Evolutionary conservation across 345 rosid species (phyloP), one percentile per base, ranked within the genome.

Genomic region (Hibiscus tridactylites): DNA sequence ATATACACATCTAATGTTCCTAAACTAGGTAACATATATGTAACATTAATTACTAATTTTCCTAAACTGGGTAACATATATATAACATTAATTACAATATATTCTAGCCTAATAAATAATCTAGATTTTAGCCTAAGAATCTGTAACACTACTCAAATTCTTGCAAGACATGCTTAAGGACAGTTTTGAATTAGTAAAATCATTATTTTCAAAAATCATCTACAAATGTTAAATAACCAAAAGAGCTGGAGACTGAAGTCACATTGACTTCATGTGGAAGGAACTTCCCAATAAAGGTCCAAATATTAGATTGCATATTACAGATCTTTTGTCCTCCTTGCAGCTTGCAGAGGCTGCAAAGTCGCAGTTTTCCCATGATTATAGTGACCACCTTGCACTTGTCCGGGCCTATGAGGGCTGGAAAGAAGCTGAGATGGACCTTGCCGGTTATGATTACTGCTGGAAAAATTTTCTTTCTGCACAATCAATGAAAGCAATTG

Each of bases 271-370:
- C 26, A 37, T 58, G n/a, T 62, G 3, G 39, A 71, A 59, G 24
- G 33, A 71, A 49, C 52, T 71, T 39, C 6, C 13, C 9, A 15
- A 21, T 13, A 71, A 63, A 59, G 42, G 15, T 42, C 21, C 12
- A 12, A 31, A 33, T 71, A 42, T 44, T 15, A 71, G 54, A 59
- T n/a, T 4, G 46, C 26, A 24, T 28, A 28, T 59, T 13, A 60
- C 39, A 29, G 53, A 47, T 24, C 21, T 62, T 65, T 56, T 61
- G 10, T 54, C 61, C 59, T 39, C 29, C 70, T 75, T 77, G 71
- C 87, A 93, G 97, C 90, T 91, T 39, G 96, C 98, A 73, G 96
- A 90, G 72, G 90, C 93, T 62, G 92, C 98, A 71, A 94, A 90
- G 75, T 80, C 81, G 75, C 92, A 88, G 78, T 91, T 88, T 83